Conservation (phyloP, 768 basidiomycete genomes). For the Lentinula lateritia region DNA sequence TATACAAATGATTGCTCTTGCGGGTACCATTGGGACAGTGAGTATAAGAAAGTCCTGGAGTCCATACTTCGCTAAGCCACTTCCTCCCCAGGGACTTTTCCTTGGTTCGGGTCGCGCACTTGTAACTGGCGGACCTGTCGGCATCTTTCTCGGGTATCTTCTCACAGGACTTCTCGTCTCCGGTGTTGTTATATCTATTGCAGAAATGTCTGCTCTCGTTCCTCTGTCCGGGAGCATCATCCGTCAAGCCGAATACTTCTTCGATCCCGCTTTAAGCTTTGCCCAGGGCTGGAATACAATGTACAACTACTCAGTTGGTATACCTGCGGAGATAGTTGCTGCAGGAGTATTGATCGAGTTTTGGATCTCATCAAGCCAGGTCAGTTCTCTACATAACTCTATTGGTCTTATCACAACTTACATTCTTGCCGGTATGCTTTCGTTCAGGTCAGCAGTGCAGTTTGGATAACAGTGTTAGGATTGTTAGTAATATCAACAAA, state of each 20-base stretch:
- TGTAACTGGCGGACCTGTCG: constrained; percentile 47
- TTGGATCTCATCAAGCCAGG: constrained; percentile 25
- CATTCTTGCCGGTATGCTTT: background rate
- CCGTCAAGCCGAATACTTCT: constrained; percentile 43
- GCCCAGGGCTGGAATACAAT: constrained; percentile 44
- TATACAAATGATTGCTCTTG: constrained; percentile 8
- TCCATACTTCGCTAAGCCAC: background rate
- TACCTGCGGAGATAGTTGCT: constrained; percentile 49
- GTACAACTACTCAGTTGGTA: constrained; percentile 32
- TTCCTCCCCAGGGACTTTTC: constrained; percentile 36
- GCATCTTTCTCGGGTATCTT: constrained; percentile 42
- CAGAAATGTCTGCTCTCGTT: constrained; percentile 26
- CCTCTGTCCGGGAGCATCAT: constrained; percentile 45
- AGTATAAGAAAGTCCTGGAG: background rate
- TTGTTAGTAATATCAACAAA: constrained; percentile 16
- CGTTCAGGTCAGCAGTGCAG: constrained; percentile 4
- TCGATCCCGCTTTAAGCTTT: constrained; percentile 44
- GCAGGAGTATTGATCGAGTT: constrained; percentile 44
- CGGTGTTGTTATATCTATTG: constrained; percentile 28
- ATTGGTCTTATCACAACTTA: background rate
- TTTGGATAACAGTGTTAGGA: constrained; percentile 6
- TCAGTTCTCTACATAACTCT: background rate
- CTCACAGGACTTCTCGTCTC: constrained; percentile 33
- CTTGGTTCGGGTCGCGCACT: constrained; percentile 46
- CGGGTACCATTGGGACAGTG: constrained; percentile 8